Base-by-base conservation (phyloP, 78 protist genomes). In the Speleostelium caveatum region DNA sequence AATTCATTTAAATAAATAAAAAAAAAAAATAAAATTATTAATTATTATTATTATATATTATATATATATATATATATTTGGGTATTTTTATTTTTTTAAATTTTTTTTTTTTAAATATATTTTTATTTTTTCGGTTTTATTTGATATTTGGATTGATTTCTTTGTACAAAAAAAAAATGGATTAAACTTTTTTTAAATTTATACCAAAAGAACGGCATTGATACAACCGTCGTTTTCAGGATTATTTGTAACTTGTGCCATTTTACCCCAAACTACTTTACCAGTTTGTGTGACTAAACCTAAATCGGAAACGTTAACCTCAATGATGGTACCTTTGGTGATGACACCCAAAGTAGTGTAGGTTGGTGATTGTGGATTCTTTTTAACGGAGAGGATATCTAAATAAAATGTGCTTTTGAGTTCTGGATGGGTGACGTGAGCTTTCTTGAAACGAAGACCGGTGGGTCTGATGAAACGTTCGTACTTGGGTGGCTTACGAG, bases 391-490 rank as follows among this genome's bases (percentile, higher is more conserved):
- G 19, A 99, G 33, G 30, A 99, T 98, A 24, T 98, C 98, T 22
- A 99, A 94, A 28, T 93, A 86, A 87, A 99, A 99, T 0, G 99
- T 99, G 5, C 98, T 69, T 72, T 97, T 87, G 26, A 99, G 95
- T 73, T 99, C 99, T 19, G 99, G 99, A 75, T 99, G 99, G 6
- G 99, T 98, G 5, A 99, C 99, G 86, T 99, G 97, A 4, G 99
- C 99, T 86, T 96, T 96, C 75, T 91, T 94, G 93, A 89, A 95
- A 28, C 99, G 96, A 26, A 99, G 73, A 19, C 95, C 99, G 67
- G 94, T 94, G 0, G 99, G 99, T 19, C 99, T 75, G 42, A 99
- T 98, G 73, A 99, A 99, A 45, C 99, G 85, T 87, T 98, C 99
- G 89, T 95, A 98, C 85, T 98, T 99, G 16, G 99, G 99, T 24